A percentile compares a stretch with the other conserved stretches of the same genome.
Evolutionary conservation across 73 alveolate genomes (phyloP).

Genomic region (Paramecium sexaurelia): DNA sequence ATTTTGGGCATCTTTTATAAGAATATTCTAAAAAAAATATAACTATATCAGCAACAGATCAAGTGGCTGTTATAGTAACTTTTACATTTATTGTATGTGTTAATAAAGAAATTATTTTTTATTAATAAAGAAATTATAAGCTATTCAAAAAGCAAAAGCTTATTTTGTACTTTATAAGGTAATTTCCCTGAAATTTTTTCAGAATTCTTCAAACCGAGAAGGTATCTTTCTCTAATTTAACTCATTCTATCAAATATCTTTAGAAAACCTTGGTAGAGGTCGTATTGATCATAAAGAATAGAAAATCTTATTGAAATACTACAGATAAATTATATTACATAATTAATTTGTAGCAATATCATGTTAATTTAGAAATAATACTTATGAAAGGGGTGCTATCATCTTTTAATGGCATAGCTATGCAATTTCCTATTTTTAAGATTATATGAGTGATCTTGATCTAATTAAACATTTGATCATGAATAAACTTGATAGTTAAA

Average conservation of each 20-base stretch:
- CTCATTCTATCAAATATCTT: slow-evolving; percentile 38
- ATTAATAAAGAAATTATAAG: slow-evolving; percentile 37
- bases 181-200: slow-evolving; percentile 66
- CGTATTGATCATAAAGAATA: slow-evolving; percentile 56
- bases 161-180: slow-evolving; percentile 54
- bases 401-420: slow-evolving; percentile 52
- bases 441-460: neutral
- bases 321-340: too few relatives aligned
- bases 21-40: too few relatives aligned
- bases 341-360: slow-evolving; percentile 32
- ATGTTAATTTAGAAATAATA: slow-evolving; percentile 49
- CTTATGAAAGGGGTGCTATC: slow-evolving; percentile 31
- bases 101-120: slow-evolving; percentile 2
- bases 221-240: slow-evolving; percentile 65
- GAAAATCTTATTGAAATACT: slow-evolving; percentile 13
- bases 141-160: slow-evolving; percentile 54
- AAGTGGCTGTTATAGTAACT: slow-evolving; percentile 75
- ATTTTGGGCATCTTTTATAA: slow-evolving; percentile 24
- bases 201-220: slow-evolving; percentile 73
- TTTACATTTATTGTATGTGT: neutral
- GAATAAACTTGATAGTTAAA: neutral
- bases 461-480: too few relatives aligned
- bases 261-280: slow-evolving; percentile 36
- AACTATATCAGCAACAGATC: slow-evolving; percentile 82
- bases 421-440: slow-evolving; percentile 61